Conservation (phyloP, 495 filamentous ascomycete genomes). For the Hypoxylon trugodes region DNA sequence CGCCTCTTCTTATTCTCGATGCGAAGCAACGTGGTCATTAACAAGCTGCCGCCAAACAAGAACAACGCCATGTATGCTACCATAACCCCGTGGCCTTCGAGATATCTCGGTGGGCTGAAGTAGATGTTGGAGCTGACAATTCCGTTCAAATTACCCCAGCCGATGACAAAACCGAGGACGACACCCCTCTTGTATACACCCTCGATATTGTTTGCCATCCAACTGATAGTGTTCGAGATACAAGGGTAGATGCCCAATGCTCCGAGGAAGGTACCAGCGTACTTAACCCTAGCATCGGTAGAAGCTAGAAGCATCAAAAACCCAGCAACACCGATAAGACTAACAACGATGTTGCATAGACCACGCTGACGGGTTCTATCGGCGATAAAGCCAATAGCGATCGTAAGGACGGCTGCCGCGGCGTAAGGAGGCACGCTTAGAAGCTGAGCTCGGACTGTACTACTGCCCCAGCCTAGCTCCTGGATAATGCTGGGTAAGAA, state of each 20-base stretch:
- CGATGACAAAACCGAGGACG: conserved; percentile 84
- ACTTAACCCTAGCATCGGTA: conserved; percentile 69
- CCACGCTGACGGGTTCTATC: conserved; percentile 82
- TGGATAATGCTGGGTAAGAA: conserved; percentile 88
- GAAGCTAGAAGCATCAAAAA: conserved; percentile 80
- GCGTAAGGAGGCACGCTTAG: conserved; percentile 90
- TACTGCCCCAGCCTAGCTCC: conserved; percentile 70
- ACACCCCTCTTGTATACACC: conserved; percentile 93
- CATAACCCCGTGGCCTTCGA: conserved; percentile 56
- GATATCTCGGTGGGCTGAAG: conserved; percentile 54
- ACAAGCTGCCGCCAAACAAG: conserved; percentile 61
- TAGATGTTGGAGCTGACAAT: conserved; percentile 81
- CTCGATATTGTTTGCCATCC: conserved; percentile 89
- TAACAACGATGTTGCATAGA: conserved; percentile 79
- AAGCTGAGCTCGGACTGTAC: conserved; percentile 73
- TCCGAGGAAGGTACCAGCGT: conserved; percentile 85
- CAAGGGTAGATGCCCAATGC: conserved; percentile 92
- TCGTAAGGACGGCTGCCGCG: conserved; percentile 79
- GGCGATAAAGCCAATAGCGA: conserved; percentile 77
- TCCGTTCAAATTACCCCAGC: conserved; percentile 93
- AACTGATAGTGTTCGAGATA: conserved; percentile 91
- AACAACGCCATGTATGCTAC: conserved; percentile 60
- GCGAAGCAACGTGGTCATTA: conserved; percentile 72
- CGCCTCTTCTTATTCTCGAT: conserved; percentile 69
- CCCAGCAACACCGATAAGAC: conserved; percentile 76